A percentile compares a stretch with the other conserved stretches of the same genome.
phyloP scores from a whole-genome alignment of 139 green algal genomes.

The Trebouxia sp. region DNA sequence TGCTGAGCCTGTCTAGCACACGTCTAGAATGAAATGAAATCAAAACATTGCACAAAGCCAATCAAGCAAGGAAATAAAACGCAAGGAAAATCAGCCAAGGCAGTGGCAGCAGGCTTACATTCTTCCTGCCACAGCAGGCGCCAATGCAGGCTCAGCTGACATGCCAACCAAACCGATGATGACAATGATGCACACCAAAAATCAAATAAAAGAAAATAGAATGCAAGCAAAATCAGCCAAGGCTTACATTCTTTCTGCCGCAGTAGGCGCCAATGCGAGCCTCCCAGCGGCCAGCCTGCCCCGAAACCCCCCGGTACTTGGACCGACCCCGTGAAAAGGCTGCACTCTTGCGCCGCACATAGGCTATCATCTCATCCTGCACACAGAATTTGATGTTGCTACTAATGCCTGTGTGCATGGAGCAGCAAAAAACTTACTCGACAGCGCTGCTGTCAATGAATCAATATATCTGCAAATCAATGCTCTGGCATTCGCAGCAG shows the following conservation, averaged over 20 bases:
- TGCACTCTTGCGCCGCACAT: slow-evolving; percentile 49
- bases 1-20: no score
- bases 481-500: neutral
- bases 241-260: slow-evolving; percentile 69
- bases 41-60: no score
- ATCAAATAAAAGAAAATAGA: no score
- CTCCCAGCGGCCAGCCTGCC: slow-evolving; percentile 66
- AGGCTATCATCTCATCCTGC: slow-evolving; percentile 65
- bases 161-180: no score
- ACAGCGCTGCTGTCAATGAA: neutral
- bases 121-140: no score
- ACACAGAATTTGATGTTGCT: neutral
- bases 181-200: no score
- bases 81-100: no score
- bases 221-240: no score
- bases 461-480: neutral
- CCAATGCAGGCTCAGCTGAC: no score
- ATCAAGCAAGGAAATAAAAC: no score
- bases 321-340: slow-evolving; percentile 66
- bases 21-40: no score
- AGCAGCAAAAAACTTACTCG: neutral
- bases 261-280: slow-evolving; percentile 67
- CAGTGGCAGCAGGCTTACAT: no score
- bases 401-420: neutral
- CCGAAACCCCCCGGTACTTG: slow-evolving; percentile 63